Percentiles rank a stretch among this genome's conserved stretches.
These are phyloP conservation scores for Paecilomyces dactylethromorphus DNA, from an alignment of 2,329 filamentous ascomycete species.

Conservation along the genomic window DNA sequence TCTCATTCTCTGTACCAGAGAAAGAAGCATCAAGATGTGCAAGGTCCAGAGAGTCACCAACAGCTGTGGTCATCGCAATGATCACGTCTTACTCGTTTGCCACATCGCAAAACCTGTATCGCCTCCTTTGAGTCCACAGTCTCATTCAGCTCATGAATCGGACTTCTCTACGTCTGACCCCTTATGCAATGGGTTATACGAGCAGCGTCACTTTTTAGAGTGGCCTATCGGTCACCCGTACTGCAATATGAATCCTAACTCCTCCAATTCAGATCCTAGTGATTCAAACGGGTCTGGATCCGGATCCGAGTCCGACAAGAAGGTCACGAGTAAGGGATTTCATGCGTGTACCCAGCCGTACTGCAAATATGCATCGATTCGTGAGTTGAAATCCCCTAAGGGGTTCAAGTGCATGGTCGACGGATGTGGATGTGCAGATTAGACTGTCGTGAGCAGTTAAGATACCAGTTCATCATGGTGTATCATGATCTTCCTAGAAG, in stretches of 20 bases:
- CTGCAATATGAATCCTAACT: background rate
- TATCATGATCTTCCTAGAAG: background rate
- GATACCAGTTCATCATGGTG: background rate
- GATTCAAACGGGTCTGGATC: too few relatives aligned
- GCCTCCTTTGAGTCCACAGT: background rate
- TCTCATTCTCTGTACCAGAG: background rate
- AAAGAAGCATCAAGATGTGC: conserved; percentile 11
- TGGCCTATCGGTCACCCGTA: background rate
- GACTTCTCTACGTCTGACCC: background rate
- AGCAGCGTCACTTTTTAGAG: background rate
- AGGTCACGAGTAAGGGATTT: background rate
- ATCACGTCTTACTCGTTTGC: conserved; percentile 15
- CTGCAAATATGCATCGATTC: background rate
- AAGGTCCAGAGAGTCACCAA: conserved; percentile 15
- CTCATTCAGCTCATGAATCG: background rate
- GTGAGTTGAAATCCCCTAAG: background rate
- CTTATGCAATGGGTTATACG: background rate
- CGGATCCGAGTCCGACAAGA: background rate
- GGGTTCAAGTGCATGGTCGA: background rate
- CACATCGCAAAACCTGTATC: background rate
- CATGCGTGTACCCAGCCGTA: background rate
- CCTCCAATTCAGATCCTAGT: background rate
- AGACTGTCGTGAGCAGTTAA: background rate
- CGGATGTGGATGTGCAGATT: background rate
- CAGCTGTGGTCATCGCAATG: conserved; percentile 15